Evolutionary conservation across 2,329 filamentous ascomycete species (phyloP).

Genomic region (Peltaster fructicola): DNA sequence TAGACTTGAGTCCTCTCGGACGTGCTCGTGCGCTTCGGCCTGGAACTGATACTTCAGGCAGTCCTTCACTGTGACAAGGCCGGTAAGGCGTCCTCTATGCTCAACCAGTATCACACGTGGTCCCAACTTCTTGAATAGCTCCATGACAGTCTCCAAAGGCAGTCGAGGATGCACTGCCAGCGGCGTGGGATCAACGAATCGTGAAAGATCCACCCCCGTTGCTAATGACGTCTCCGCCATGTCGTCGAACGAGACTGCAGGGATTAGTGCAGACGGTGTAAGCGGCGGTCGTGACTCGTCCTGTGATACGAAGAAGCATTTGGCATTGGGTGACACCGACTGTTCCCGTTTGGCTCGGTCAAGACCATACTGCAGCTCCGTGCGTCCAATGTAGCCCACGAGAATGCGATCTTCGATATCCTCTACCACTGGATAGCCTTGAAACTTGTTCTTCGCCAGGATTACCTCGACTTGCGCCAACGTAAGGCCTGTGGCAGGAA

Average conservation of each 20-base stretch:
- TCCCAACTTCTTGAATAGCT: constrained; percentile 94
- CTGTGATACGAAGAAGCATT: constrained; percentile 53
- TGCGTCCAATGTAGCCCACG: constrained; percentile 81
- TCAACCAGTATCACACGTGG: constrained; percentile 87
- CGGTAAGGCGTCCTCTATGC: constrained; percentile 64
- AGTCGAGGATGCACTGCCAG: constrained; percentile 81
- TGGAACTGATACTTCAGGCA: constrained; percentile 96
- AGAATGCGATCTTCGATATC: constrained; percentile 52
- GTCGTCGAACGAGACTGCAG: constrained; percentile 38
- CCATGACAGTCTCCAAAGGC: constrained; percentile 92
- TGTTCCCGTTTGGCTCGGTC: constrained; percentile 58
- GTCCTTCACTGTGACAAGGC: constrained; percentile 89
- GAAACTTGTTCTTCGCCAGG: constrained; percentile 61
- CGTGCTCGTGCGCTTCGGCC: constrained; percentile 69
- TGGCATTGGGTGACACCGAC: constrained; percentile 46
- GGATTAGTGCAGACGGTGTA: constrained; percentile 17
- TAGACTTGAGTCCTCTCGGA: constrained; percentile 38
- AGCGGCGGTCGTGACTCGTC: constrained; percentile 10
- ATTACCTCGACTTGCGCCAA: constrained; percentile 62
- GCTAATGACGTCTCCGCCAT: constrained; percentile 39
- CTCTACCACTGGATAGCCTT: constrained; percentile 85
- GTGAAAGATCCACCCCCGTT: constrained; percentile 56
- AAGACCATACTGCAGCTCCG: constrained; percentile 79
- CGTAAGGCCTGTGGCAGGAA: constrained; percentile 57
- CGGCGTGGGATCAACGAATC: constrained; percentile 77